Base-by-base conservation (phyloP, 176 grass and related monocot genomes). In the Oryza brachyantha region DNA sequence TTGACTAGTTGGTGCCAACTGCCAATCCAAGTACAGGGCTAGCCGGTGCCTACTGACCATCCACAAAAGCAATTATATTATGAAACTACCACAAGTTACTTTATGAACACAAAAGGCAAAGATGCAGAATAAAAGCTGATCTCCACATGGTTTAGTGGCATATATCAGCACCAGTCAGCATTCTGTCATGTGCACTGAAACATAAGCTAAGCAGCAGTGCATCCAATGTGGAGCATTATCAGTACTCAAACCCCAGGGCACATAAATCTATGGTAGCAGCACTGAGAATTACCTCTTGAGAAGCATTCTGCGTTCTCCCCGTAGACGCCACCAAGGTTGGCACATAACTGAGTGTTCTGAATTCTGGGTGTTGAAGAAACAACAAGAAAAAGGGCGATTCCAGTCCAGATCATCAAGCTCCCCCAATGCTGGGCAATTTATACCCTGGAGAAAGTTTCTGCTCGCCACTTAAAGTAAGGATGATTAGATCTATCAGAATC, bases 101-200 rank as follows among this genome's bases (percentile, higher is more conserved):
- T 84, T 74, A 80, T 4, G 42, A 76, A 64, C 76, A 64, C 21
- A 58, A 77, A 81, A 80, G 77, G 73, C 8, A 14, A 76, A 38
- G n/a, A 77, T 13, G 61, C 13, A 67, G 61, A 28, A 60, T 5
- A 54, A 80, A 81, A 87, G 79, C 79, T 82, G 85, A 70, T 55
- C 64, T 43, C 29, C 66, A 77, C 85, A 77, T 77, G 79, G 79
- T 82, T 77, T 71, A 82, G 79, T 82, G 65, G 79, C 40, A 35
- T 63, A 64, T 36, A 74, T 82, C 57, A 82, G 85, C 66, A 66
- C 32, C 11, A 24, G 67, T 74, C 85, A 81, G 79, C 65, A 71
- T 82, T 62, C 21, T 74, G 69, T 86, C 76, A 82, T 72, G 66
- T 43, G 66, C 66, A 65, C 55, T 52, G 72, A 70, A 70, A 52